phyloP scores from a whole-genome alignment of 1,284 basidiomycete species.

The Volvariella surrecta region DNA sequence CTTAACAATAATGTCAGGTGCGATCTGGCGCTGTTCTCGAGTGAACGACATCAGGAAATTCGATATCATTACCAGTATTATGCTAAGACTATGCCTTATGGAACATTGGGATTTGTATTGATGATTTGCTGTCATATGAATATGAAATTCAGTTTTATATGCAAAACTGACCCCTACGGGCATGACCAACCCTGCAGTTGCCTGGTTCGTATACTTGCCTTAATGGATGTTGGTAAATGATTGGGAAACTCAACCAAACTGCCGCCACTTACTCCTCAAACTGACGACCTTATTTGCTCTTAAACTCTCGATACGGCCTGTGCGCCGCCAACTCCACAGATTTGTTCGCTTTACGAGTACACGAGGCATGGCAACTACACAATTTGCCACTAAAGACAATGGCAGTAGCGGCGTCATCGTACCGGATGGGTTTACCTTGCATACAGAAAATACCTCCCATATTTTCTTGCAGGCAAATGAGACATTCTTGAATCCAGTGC shows the following conservation, averaged over 20 bases:
- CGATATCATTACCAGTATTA: too few species aligned
- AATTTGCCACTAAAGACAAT: constrained; percentile 1
- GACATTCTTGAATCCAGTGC: constrained; percentile 95
- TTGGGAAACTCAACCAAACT: neutral
- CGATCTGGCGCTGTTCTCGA: constrained; percentile 52
- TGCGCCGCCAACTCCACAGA: neutral
- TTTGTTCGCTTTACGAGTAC: neutral
- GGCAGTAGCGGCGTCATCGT: constrained; percentile 24
- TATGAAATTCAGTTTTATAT: too few species aligned
- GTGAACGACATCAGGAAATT: constrained; percentile 17
- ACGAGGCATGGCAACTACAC: constrained; percentile 4
- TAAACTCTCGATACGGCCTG: neutral
- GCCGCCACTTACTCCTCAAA: too few species aligned
- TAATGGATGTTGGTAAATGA: neutral
- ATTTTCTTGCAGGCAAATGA: constrained; percentile 77
- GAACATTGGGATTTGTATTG: too few species aligned
- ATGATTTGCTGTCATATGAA: too few species aligned
- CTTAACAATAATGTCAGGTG: constrained; percentile 38
- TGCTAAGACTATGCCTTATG: too few species aligned
- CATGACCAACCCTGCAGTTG: too few species aligned
- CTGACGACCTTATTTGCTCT: too few species aligned
- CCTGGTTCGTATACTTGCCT: too few species aligned
- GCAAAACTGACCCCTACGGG: too few species aligned
- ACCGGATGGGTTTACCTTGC: constrained; percentile 71
- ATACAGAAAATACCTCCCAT: constrained; percentile 80